Percentiles rank a stretch among this genome's conserved stretches.
These are phyloP conservation scores for Geranium rotundifolium DNA, from an alignment of 345 rosid genomes.

Conservation along the genomic window DNA sequence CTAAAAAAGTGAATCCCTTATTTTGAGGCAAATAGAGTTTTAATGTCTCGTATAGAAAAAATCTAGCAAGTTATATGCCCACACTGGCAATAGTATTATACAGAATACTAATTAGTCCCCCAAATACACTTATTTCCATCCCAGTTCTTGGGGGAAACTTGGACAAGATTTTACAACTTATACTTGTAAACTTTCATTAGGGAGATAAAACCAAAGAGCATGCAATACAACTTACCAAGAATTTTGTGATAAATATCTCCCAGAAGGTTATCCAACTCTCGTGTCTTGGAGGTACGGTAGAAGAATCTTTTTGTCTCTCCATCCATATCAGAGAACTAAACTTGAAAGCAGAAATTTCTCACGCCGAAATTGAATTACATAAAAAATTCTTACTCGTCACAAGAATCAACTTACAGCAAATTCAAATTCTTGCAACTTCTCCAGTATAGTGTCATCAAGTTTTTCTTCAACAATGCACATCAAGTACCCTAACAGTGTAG, in stretches of 20 bases:
- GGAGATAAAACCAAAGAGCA: background rate
- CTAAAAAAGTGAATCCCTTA: no score
- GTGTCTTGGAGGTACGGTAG: slow-evolving; percentile 79
- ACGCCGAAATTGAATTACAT: background rate
- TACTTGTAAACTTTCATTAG: background rate
- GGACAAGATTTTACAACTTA: background rate
- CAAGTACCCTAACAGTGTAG: slow-evolving; percentile 52
- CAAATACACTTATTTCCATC: background rate
- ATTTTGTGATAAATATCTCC: slow-evolving; percentile 96
- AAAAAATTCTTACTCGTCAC: slow-evolving; percentile 1
- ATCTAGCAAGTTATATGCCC: no score
- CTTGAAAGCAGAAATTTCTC: slow-evolving; percentile 3
- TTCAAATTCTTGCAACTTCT: slow-evolving; percentile 49
- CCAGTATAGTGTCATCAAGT: slow-evolving; percentile 44
- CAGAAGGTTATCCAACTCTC: slow-evolving; percentile 73
- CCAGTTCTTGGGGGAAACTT: background rate
- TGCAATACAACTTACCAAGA: slow-evolving; percentile 35
- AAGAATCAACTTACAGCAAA: slow-evolving; percentile 48
- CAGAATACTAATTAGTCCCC: background rate
- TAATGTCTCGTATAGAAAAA: no score
- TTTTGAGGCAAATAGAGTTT: no score
- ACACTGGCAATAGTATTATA: no score
- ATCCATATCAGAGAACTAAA: slow-evolving; percentile 65
- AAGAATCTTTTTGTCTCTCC: slow-evolving; percentile 64
- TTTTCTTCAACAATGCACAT: slow-evolving; percentile 75